Percentiles rank a stretch among this genome's conserved stretches.
phyloP scores from a whole-genome alignment of 257 asterid species.

The Nicotiana paniculata region DNA sequence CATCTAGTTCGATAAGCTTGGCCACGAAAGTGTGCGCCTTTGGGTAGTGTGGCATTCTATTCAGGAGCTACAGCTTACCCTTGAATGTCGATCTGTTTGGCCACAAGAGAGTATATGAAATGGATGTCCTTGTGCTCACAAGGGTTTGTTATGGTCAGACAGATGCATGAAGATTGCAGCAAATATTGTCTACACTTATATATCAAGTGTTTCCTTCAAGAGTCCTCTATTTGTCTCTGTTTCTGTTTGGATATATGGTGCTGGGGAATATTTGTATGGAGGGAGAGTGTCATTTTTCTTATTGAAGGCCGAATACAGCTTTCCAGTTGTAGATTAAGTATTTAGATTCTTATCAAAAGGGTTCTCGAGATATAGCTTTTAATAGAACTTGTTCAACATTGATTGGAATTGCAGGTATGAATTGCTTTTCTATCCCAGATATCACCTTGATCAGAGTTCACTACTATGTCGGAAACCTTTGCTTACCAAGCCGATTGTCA shows the following conservation, averaged over 20 bases:
- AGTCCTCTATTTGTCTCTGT: neutral
- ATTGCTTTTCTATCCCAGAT: conserved; percentile 93
- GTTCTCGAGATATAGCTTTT: neutral
- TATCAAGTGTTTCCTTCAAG: neutral
- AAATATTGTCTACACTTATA: neutral
- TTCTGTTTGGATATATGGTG: neutral
- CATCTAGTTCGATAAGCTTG: conserved; percentile 2
- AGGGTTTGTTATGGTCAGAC: neutral
- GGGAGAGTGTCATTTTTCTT: neutral
- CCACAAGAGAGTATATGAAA: neutral
- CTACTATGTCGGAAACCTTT: conserved; percentile 78
- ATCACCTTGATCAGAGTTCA: conserved; percentile 98
- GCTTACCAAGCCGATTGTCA: conserved; percentile 88
- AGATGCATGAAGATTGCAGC: neutral
- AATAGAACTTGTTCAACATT: conserved; percentile 1
- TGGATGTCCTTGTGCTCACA: neutral
- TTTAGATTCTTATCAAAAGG: neutral
- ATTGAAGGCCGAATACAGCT: neutral
- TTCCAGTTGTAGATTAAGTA: neutral
- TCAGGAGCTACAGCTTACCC: neutral
- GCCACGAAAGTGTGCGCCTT: neutral
- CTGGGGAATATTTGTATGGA: neutral
- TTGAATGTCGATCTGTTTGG: neutral
- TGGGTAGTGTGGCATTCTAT: neutral
- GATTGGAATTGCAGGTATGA: conserved; percentile 68